Conservation (phyloP, 768 basidiomycete species). For the Termitomyces sp. region DNA sequence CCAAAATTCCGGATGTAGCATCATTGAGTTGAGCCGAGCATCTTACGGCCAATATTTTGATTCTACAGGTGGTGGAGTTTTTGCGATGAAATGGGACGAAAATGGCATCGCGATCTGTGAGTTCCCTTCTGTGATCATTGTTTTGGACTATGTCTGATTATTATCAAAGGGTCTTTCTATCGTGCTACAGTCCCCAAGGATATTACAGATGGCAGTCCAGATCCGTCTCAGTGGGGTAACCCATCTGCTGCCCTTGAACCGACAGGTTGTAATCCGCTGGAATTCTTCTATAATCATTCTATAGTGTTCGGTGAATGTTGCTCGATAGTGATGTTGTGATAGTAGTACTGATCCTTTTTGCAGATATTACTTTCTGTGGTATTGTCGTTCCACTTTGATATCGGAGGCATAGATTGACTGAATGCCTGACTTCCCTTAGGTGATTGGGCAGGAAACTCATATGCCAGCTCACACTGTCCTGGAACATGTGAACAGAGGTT, state of each 20-base stretch:
- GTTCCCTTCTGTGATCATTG: slow-evolving; percentile 22
- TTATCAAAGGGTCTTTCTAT: slow-evolving; percentile 70
- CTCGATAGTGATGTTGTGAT: slow-evolving; percentile 10
- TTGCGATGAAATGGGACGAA: slow-evolving; percentile 88
- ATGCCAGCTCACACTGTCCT: slow-evolving; percentile 69
- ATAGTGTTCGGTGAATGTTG: slow-evolving; percentile 53
- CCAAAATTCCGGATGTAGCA: slow-evolving; percentile 70
- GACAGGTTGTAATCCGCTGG: slow-evolving; percentile 50
- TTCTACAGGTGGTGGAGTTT: slow-evolving; percentile 75
- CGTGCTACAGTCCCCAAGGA: slow-evolving; percentile 73
- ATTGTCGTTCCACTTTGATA: slow-evolving; percentile 19
- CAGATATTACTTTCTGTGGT: slow-evolving; percentile 83
- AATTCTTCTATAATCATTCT: slow-evolving; percentile 65
- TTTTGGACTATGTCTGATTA: slow-evolving; percentile 2
- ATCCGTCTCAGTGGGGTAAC: slow-evolving; percentile 65
- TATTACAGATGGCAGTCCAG: slow-evolving; percentile 55
- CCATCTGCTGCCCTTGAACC: slow-evolving; percentile 63
- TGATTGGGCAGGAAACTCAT: slow-evolving; percentile 85
- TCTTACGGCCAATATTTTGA: slow-evolving; percentile 87
- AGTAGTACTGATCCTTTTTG: not conserved
- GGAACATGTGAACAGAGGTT: slow-evolving; percentile 65
- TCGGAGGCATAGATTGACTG: not conserved
- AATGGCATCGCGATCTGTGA: slow-evolving; percentile 72
- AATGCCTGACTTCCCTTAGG: slow-evolving; percentile 33
- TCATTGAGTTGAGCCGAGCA: slow-evolving; percentile 75